phyloP scores from a whole-genome alignment of 1,139 yeast genomes.

The Blastobotrys elegans region DNA sequence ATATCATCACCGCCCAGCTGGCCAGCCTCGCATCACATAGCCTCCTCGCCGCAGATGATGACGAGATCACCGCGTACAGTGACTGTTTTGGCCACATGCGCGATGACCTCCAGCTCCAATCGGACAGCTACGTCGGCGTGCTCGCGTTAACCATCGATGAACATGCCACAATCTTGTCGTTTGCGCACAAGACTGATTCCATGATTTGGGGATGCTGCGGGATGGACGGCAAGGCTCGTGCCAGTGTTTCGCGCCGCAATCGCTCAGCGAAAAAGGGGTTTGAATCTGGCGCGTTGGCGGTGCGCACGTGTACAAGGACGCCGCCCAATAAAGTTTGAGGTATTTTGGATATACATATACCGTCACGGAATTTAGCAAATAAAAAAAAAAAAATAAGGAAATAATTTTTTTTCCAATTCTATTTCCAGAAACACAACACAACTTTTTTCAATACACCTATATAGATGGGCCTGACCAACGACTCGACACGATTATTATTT shows the following conservation, averaged over 20 bases:
- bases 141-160: slow-evolving; percentile 9
- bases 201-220: slow-evolving; percentile 22
- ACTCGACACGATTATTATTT: too few species aligned
- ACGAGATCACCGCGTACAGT: slow-evolving; percentile 10
- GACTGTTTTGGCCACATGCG: slow-evolving; percentile 1
- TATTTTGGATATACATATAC: too few species aligned
- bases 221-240: too few species aligned
- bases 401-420: background rate
- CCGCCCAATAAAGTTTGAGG: background rate
- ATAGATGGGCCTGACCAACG: background rate
- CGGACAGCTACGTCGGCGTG: slow-evolving; percentile 23
- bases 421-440: too few species aligned
- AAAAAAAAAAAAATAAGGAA: background rate
- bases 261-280: background rate
- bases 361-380: too few species aligned
- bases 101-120: slow-evolving; percentile 17
- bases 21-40: slow-evolving; percentile 20
- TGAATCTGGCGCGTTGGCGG: background rate
- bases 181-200: slow-evolving; percentile 26
- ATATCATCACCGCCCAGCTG: slow-evolving; percentile 28
- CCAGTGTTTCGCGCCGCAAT: too few species aligned
- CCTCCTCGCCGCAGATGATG: slow-evolving; percentile 4
- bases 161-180: slow-evolving; percentile 15
- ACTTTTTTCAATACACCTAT: too few species aligned
- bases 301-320: background rate